Evolutionary conservation across 2,329 filamentous ascomycete genomes (phyloP), one percentile per base, ranked within the genome.

Genomic region (Torrubiellomyces zombiae): DNA sequence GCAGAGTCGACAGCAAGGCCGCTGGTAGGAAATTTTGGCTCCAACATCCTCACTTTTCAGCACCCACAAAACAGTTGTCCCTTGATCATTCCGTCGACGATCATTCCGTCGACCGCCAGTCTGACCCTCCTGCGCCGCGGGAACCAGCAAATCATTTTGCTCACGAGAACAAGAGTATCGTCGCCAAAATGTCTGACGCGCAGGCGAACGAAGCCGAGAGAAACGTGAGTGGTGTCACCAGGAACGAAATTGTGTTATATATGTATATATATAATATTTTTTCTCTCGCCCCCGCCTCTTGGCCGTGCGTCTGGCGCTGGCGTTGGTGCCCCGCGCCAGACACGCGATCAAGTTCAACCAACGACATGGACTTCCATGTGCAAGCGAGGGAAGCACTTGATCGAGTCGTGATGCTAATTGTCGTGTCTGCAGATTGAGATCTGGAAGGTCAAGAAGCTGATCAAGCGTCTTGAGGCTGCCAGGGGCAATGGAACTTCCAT

Each of bases 391-490:
- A n/a, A n/a, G n/a, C n/a, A n/a, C n/a, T n/a, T 38, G 17, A 16
- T 36, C 44, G 30, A 38, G 37, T 24, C 26, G 22, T 17, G 28
- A 22, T 23, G n/a, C n/a, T n/a, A n/a, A n/a, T n/a, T n/a, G n/a
- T n/a, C n/a, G 23, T 21, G 18, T 18, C 23, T 22, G 38, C 38
- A 72, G 67, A 76, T 76, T 45, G 71, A 76, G 58, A 76, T 75
- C 62, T 85, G 78, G 80, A 94, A 98, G 76, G 85, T 98, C 50
- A 98, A 98, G 71, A 98, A 98, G 67, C 66, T 98, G 50, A 93
- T 98, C 62, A 98, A 95, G 63, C 80, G 89, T 45, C 81, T 98
- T 44, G 89, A 95, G 58, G 79, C 82, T 35, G 91, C 91, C 42
- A 72, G 91, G 53, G 89, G 89, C 53, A 98, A 98, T 71, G 89